Conservation (phyloP, 371 early-diverging fungal species). For the Zychaea mexicana region DNA sequence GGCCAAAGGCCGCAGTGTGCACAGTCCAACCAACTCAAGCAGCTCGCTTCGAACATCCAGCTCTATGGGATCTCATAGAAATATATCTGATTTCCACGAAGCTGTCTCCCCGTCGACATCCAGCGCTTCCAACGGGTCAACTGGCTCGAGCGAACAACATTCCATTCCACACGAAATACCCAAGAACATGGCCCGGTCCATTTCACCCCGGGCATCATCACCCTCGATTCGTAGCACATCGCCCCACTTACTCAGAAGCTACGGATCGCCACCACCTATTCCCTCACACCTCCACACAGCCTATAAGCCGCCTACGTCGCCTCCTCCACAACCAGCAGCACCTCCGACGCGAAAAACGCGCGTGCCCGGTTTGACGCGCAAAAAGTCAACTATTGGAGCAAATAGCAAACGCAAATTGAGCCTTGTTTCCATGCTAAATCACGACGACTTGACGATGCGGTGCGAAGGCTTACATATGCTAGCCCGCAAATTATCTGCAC, state of each 20-base stretch:
- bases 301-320: constrained; percentile 14
- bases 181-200: constrained; percentile 19
- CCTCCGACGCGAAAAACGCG: constrained; percentile 31
- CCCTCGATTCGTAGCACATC: constrained; percentile 98
- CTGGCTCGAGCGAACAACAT: constrained; percentile 18
- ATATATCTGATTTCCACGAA: constrained; percentile 23
- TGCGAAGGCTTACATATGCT: constrained; percentile 36
- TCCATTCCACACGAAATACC: constrained; percentile 19
- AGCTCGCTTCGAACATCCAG: constrained; percentile 31
- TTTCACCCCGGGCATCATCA: constrained; percentile 79
- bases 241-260: constrained; percentile 52
- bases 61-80: constrained; percentile 33
- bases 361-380: constrained; percentile 34
- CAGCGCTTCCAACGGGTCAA: constrained; percentile 21
- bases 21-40: constrained; percentile 35
- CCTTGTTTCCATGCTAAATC: constrained; percentile 31
- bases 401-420: constrained; percentile 33
- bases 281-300: constrained; percentile 26
- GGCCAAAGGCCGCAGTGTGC: constrained; percentile 10
- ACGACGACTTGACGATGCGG: constrained; percentile 30
- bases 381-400: constrained; percentile 37
- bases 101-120: constrained; percentile 23
- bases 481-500: constrained; percentile 26
- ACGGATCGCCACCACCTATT: constrained; percentile 24
- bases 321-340: constrained; percentile 19